Conservation (phyloP, 2,329 filamentous ascomycete species). For the Blastomyces gilchristii region DNA sequence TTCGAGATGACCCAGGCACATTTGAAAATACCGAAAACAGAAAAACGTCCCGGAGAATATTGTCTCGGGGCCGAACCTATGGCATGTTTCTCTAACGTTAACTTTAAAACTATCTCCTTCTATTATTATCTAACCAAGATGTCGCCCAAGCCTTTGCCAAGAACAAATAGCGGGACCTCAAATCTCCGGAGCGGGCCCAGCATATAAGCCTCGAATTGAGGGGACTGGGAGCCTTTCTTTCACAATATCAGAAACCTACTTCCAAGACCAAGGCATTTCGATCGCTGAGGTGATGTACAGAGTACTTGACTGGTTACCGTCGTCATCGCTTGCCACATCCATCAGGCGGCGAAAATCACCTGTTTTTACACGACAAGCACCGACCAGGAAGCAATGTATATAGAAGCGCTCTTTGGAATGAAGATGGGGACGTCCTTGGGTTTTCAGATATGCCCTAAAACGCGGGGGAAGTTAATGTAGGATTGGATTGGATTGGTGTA, state of each 20-base stretch:
- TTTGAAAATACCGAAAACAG: background rate
- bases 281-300: background rate
- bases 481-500: background rate
- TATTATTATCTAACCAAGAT: background rate
- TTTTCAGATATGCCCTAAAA: background rate
- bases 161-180: slow-evolving; percentile 18
- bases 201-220: background rate
- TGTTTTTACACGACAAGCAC: background rate
- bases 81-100: too few species aligned
- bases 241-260: background rate
- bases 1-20: background rate
- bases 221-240: background rate
- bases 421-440: background rate
- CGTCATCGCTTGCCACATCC: too few species aligned
- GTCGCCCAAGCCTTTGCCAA: slow-evolving; percentile 16
- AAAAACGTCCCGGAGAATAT: background rate
- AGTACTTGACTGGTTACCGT: too few species aligned
- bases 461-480: background rate
- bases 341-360: too few species aligned
- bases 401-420: background rate
- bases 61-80: slow-evolving; percentile 1
- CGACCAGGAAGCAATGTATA: background rate
- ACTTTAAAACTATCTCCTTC: too few species aligned
- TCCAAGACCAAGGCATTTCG: background rate
- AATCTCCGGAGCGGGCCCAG: background rate